Evolutionary conservation across 257 asterid genomes (phyloP), one percentile per base, ranked within the genome.

Genomic region (Fraxinus cuspidata): DNA sequence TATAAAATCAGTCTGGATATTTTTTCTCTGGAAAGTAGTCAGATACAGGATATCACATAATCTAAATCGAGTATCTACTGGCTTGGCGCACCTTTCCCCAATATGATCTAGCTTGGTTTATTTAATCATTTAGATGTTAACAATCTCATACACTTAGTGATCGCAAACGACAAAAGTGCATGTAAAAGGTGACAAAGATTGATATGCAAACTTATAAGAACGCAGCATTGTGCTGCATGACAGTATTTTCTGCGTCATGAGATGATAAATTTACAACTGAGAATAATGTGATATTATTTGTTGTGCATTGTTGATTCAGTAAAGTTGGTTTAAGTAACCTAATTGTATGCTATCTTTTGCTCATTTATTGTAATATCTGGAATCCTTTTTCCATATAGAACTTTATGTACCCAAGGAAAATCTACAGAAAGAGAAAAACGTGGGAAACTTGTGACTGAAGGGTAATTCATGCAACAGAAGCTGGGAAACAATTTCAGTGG

Each of bases 31-130:
- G 44, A 31, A 35, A 51, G 37, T 53, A 72, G 27, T 58, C 66
- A 38, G 56, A 32, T 29, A 47, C 76, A 34, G 34, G 70, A 38
- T 29, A 21, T 73, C 71, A 32, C 51, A 44, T 68, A 75, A 67
- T 37, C 71, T 42, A 73, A 35, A 67, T 58, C 58, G 74, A 29
- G 42, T 23, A 64, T 53, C 19, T 40, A 40, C 15, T 74, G 28
- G 35, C 49, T 11, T 42, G 49, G 49, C 3, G 16, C 49, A 11
- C 49, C 18, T 42, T 42, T 42, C 49, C 16, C 49, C 16, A 12
- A 2, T 42, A 11, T 19, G 66, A 21, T 29, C 66, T 58, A 10
- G 28, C 21, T 6, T 58, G 66, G 29, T 58, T 58, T 58, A 9
- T n/a, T n/a, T 58, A 23, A 23, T n/a, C 64, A 53, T 53, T 53